Evolutionary conservation across 805 yeast species (phyloP).

Genomic region (Lachancea mirantina): DNA sequence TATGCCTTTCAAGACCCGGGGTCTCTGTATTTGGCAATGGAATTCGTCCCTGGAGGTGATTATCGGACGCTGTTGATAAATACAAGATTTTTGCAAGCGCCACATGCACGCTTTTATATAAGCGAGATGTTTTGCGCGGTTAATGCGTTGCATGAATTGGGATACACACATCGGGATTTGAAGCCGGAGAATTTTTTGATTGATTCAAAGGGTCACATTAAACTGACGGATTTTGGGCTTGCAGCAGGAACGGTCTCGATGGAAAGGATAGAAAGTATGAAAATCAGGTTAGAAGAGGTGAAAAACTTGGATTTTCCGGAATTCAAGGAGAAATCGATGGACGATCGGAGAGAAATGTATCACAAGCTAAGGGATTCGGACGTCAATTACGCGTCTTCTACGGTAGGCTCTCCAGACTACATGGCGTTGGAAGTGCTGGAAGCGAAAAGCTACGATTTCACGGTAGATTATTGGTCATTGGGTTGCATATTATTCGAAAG

Average conservation of each 20-base stretch:
- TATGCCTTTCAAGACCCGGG: constrained; percentile 94
- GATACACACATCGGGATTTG: constrained; percentile 93
- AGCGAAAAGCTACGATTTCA: constrained; percentile 88
- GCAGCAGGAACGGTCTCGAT: constrained; percentile 94
- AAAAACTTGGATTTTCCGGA: constrained; percentile 65
- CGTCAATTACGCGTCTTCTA: constrained; percentile 83
- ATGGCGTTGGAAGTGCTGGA: constrained; percentile 97
- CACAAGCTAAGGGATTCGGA: constrained; percentile 68
- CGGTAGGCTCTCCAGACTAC: constrained; percentile 97
- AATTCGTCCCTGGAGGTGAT: constrained; percentile 99
- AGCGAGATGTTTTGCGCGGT: constrained; percentile 96
- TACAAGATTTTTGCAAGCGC: constrained; percentile 87
- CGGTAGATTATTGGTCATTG: constrained; percentile 97
- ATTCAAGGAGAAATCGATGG: constrained; percentile 62
- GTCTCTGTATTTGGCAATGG: constrained; percentile 93
- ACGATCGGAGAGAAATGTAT: constrained; percentile 82
- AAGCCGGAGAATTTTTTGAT: constrained; percentile 92
- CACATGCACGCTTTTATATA: constrained; percentile 91
- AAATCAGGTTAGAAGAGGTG: constrained; percentile 57
- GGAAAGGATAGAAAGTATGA: constrained; percentile 90
- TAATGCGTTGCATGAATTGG: constrained; percentile 86
- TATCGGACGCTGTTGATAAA: constrained; percentile 89
- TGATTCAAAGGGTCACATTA: constrained; percentile 85
- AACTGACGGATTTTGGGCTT: constrained; percentile 91
- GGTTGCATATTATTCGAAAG: constrained; percentile 98